Percentiles rank a stretch among this genome's conserved stretches.
phyloP scores from a whole-genome alignment of 2,329 filamentous ascomycete species.

The Colletotrichum sp. region DNA sequence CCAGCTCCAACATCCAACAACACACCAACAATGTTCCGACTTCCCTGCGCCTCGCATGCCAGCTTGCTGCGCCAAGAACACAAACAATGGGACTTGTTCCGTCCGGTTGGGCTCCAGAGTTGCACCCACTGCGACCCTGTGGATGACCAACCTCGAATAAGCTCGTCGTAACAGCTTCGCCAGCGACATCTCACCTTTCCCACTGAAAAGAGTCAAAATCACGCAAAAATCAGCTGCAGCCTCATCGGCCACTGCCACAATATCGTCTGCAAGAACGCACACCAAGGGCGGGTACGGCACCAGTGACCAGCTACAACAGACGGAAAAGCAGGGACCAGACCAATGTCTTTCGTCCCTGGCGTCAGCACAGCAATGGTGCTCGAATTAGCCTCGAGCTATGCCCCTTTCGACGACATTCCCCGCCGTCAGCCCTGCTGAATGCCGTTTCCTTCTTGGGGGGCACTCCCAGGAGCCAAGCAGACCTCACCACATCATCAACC shows the following conservation, averaged over 20 bases:
- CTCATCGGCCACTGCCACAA: constrained; percentile 1
- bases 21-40: neutral
- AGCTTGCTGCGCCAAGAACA: neutral
- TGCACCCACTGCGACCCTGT: constrained; percentile 3
- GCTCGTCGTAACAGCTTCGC: constrained; percentile 4
- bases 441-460: neutral
- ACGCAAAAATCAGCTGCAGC: neutral
- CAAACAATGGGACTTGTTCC: constrained; percentile 3
- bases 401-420: neutral
- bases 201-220: neutral
- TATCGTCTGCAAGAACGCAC: neutral
- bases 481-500: constrained; percentile 14
- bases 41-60: neutral
- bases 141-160: neutral
- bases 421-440: constrained; percentile 16
- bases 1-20: neutral
- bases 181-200: constrained; percentile 4
- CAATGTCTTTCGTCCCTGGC: constrained; percentile 5
- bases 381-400: constrained; percentile 14
- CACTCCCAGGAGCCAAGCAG: neutral
- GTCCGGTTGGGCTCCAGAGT: constrained; percentile 8
- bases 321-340: neutral
- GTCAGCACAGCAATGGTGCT: constrained; percentile 7
- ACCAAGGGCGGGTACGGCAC: neutral
- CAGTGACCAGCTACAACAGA: neutral